Base-by-base conservation (phyloP, 208 protist genomes). In the Wallacemonas rigidus region DNA sequence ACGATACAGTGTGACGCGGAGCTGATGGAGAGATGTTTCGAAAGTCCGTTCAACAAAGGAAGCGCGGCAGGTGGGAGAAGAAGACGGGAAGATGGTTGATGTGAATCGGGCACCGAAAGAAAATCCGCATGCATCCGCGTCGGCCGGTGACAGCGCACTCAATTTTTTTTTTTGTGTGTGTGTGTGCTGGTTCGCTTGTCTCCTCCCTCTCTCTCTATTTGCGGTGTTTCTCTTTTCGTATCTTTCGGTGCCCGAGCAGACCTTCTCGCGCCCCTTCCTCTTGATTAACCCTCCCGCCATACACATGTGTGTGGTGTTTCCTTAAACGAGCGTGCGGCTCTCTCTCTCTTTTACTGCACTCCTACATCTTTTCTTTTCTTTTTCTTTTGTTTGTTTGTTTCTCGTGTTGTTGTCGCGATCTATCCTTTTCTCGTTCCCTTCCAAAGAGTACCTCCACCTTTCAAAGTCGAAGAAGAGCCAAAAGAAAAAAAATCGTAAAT, bases 281-380 rank as follows among this genome's bases (percentile, higher is more conserved):
- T 26, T 61, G 1, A 36, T 15, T 43, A 44, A 9, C 26, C 26
- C 26, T 26, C 26, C 26, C 26, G 26, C 26, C 26, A 26, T 26
- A 26, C 26, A 26, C 26, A 26, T 26, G 26, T 26, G 26, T 26
- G 26, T 26, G 26, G 26, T 26, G 26, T 26, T 26, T 26, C 26
- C 26, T 26, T 26, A 26, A 26, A 0, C 26, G 26, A 26, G 26
- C 26, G 26, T 43, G 12, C 38, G 39, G 57, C 17, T 9, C 17
- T 35, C 55, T 60, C 55, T 60, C 17, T 60, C 11, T 17, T 60
- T 60, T 9, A 36, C 55, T 35, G 15, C 35, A 50, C 65, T 45
- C 56, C 39, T 57, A 56, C 17, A 54, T 63, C 36, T 62, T 17
- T 74, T 61, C 67, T 74, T 17, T 48, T 2, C 47, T 36, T 9